Percentiles rank a stretch among this genome's conserved stretches.
Evolutionary conservation across 2,329 filamentous ascomycete species (phyloP).

Genomic region (Alternaria alternata): DNA sequence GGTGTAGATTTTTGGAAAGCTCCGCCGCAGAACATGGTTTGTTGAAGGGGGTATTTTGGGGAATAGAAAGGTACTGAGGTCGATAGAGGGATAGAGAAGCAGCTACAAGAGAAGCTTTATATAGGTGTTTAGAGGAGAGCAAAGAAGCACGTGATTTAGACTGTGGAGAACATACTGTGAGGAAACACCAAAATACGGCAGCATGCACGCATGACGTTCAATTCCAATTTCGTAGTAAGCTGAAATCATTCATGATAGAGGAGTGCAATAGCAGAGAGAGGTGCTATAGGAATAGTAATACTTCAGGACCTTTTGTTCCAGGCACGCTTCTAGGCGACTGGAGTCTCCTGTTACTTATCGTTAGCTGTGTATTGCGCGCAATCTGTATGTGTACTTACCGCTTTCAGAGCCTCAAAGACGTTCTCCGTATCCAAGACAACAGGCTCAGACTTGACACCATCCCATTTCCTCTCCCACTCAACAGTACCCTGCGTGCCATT

Average conservation of each 20-base stretch:
- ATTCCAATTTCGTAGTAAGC: accelerated
- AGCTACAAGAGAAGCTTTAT: not conserved
- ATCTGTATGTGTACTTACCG: not conserved
- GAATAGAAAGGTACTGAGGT: not conserved
- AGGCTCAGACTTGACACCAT: slow-evolving; percentile 13
- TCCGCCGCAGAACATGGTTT: no score
- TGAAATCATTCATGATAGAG: not conserved
- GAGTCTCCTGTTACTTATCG: slow-evolving; percentile 3
- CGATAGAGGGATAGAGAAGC: not conserved
- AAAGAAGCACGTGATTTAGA: not conserved
- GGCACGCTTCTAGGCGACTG: slow-evolving; percentile 6
- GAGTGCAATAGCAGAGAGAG: not conserved
- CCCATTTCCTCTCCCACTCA: slow-evolving; percentile 27
- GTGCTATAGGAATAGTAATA: not conserved
- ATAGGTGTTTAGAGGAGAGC: not conserved
- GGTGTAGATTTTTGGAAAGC: not conserved
- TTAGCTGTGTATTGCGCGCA: not conserved
- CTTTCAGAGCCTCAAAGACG: slow-evolving; percentile 17
- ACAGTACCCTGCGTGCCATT: slow-evolving; percentile 10
- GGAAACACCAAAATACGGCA: not conserved
- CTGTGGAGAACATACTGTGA: not conserved
- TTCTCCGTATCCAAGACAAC: slow-evolving; percentile 13
- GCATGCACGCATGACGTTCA: not conserved
- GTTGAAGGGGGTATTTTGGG: no score
- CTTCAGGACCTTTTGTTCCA: not conserved